phyloP scores from a whole-genome alignment of 2,329 filamentous ascomycete species.

The Alternaria alternata region DNA sequence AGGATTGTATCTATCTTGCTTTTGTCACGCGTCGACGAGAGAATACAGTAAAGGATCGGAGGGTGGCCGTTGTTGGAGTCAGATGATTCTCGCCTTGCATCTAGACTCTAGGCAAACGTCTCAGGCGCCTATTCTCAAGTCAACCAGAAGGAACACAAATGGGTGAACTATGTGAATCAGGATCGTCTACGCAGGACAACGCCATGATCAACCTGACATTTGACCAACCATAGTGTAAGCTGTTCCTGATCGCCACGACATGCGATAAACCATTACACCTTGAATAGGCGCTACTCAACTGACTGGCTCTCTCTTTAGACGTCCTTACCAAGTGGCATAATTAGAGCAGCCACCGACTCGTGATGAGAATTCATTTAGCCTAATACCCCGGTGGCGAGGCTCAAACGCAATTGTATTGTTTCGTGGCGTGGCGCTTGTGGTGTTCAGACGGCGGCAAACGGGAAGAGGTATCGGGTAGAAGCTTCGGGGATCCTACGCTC shows the following conservation, averaged over 20 bases:
- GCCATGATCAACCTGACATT: not conserved
- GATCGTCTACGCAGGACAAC: not conserved
- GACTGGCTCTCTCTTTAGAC: not conserved
- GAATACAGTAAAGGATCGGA: not conserved
- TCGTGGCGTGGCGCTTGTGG: conserved; percentile 13
- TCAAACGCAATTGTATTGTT: conserved; percentile 2
- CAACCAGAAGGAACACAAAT: not conserved
- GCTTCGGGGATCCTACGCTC: conserved; percentile 6
- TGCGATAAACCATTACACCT: conserved; percentile 1
- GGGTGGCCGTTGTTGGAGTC: not conserved
- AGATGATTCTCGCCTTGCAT: not conserved
- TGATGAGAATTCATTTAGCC: conserved; percentile 18
- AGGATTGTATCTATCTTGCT: not conserved
- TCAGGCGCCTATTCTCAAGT: not conserved
- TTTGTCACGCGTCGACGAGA: not conserved
- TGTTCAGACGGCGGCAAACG: conserved; percentile 10
- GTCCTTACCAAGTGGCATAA: not conserved
- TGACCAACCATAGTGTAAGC: not conserved
- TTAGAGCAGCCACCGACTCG: conserved; percentile 12
- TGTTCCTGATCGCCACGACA: conserved; percentile 1
- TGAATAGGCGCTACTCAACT: conserved; percentile 1
- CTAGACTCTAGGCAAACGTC: not conserved
- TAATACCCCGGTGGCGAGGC: conserved; percentile 19
- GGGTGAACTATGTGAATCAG: not conserved
- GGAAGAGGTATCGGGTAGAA: conserved; percentile 9